Evolutionary conservation across 164 flowering plant species (phyloP).

Genomic region (Platanus orientalis): DNA sequence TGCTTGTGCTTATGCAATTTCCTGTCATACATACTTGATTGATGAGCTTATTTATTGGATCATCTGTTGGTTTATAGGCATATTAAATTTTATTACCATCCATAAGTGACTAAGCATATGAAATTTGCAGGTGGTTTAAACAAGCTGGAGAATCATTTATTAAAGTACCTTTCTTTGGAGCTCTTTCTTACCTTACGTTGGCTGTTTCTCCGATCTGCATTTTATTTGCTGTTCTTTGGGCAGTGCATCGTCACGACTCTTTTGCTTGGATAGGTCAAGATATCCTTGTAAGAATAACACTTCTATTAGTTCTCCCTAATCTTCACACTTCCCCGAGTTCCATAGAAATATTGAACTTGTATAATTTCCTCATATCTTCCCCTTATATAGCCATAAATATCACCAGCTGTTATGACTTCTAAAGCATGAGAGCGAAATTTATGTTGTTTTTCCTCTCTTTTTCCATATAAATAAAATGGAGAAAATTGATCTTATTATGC

Average conservation of each 20-base stretch:
- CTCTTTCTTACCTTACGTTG: constrained; percentile 82
- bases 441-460: no score
- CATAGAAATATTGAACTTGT: neutral
- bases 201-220: constrained; percentile 94
- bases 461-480: no score
- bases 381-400: no score
- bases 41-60: neutral
- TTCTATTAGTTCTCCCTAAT: neutral
- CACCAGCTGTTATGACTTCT: no score
- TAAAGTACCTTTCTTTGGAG: constrained; percentile 89
- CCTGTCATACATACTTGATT: neutral
- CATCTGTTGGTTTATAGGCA: neutral
- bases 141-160: constrained; percentile 63
- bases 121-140: constrained; percentile 78
- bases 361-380: no score
- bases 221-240: constrained; percentile 88
- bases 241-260: constrained; percentile 58
- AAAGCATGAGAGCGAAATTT: no score
- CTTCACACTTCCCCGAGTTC: neutral
- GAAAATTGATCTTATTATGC: no score
- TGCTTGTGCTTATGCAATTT: neutral
- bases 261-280: constrained; percentile 99
- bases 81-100: neutral
- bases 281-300: constrained; percentile 71
- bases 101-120: constrained; percentile 6